Evolutionary conservation across 1,284 basidiomycete species (phyloP).

Genomic region (Naganishia albida): DNA sequence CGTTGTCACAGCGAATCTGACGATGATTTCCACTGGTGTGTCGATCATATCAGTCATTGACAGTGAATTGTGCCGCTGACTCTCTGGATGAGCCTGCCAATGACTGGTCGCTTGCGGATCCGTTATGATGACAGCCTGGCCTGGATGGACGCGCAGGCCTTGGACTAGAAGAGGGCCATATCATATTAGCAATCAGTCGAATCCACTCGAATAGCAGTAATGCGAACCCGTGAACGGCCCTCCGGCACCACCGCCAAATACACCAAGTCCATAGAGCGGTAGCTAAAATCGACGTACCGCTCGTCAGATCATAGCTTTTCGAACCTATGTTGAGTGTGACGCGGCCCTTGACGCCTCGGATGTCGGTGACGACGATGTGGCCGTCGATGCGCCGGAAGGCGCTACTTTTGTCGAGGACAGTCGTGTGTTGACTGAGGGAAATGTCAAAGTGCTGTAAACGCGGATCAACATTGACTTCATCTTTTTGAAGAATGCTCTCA

Average conservation of each 20-base stretch:
- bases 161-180: constrained; percentile 62
- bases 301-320: constrained; percentile 80
- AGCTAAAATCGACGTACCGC: constrained; percentile 60
- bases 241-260: constrained; percentile 19
- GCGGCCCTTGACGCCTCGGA: constrained; percentile 71
- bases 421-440: constrained; percentile 64
- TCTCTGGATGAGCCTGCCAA: constrained; percentile 1
- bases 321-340: constrained; percentile 77
- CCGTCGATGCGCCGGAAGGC: constrained; percentile 66
- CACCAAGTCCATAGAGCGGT: constrained; percentile 23
- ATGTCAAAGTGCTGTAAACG: constrained; percentile 62
- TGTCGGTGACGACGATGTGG: constrained; percentile 67
- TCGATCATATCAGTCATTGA: constrained; percentile 32
- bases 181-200: neutral
- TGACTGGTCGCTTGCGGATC: constrained; percentile 59
- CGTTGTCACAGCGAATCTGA: constrained; percentile 39
- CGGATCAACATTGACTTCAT: constrained; percentile 8
- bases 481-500: constrained; percentile 52
- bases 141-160: constrained; percentile 72
- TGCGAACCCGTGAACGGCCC: constrained; percentile 13
- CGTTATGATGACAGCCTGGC: constrained; percentile 76
- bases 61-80: neutral
- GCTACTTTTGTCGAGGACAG: constrained; percentile 69
- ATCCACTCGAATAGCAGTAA: neutral
- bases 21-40: constrained; percentile 38